Base-by-base conservation (phyloP, 176 grass and related monocot genomes). In the Calamus simplicifolius region DNA sequence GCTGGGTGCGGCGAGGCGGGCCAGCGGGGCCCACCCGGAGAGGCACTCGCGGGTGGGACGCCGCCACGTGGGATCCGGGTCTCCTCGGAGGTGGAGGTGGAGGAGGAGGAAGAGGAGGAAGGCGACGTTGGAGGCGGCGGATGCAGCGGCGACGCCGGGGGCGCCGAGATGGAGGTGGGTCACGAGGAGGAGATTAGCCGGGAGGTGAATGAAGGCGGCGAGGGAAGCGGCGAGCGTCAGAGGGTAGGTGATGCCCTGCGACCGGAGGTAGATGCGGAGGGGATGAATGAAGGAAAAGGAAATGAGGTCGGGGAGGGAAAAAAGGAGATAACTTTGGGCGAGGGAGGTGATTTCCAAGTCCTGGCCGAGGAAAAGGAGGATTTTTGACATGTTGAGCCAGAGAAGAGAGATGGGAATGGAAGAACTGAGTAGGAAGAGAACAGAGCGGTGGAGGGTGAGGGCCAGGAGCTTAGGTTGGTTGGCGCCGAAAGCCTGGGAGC, bases 341-440 rank as follows among this genome's bases (percentile, higher is more conserved):
- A 89, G 62, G 1, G 48, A 50, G 18, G 87, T 85, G 81, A 98
- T 98, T 51, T 89, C 93, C 18, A 18, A 56, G 67, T 98, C 84
- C 80, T 98, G 84, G 0, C 88, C 84, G 7, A 98, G 75, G 69
- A 75, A 89, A 3, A 92, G n/a, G 14, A 98, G 87, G 56, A 98
- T 80, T 18, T 49, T 79, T 8, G 84, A 75, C 81, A 98, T 85
- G 75, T 78, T 79, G 59, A 89, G 55, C 93, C 93, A 98, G 1
- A 92, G 73, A 5, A 61, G 29, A 4, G 73, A 74, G 65, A 98
- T 86, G 57, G 93, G 93, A 13, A 98, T 31, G 10, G 93, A 85
- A 77, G 84, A 98, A 75, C 93, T 89, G 59, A 98, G 87, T 16
- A 98, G 68, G 80, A 98, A 92, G 58, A 98, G 81, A 4, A 98